Conservation (phyloP, 2,329 filamentous ascomycete genomes). For the Zasmidium cellare region DNA sequence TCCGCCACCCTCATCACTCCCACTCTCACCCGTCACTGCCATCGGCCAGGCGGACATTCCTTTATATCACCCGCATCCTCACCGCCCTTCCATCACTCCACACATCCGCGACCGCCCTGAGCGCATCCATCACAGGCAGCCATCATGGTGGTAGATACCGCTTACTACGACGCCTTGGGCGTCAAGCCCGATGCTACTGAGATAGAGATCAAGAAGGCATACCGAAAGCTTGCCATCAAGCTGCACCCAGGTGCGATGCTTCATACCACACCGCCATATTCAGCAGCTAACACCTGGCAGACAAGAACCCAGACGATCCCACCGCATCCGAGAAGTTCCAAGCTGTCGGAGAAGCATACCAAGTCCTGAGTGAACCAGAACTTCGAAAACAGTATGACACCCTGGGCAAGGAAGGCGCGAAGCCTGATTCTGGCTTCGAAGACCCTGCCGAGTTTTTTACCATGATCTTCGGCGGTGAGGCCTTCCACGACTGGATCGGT, state of each 20-base stretch:
- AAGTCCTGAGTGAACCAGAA: slow-evolving; percentile 83
- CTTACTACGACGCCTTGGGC: slow-evolving; percentile 84
- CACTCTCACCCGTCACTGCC: background rate
- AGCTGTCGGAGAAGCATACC: slow-evolving; percentile 70
- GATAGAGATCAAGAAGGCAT: slow-evolving; percentile 97
- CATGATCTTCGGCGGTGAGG: slow-evolving; percentile 96
- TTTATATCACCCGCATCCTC: background rate
- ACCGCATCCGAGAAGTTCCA: slow-evolving; percentile 94
- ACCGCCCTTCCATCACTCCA: background rate
- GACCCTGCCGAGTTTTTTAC: slow-evolving; percentile 97
- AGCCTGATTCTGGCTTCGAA: slow-evolving; percentile 86
- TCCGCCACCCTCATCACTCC: background rate
- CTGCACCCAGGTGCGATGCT: slow-evolving; percentile 67
- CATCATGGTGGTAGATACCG: slow-evolving; percentile 87
- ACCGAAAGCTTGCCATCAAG: slow-evolving; percentile 86
- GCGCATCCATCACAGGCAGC: background rate
- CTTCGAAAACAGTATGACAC: slow-evolving; percentile 93
- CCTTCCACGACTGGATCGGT: slow-evolving; percentile 93
- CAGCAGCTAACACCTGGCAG: slow-evolving; percentile 45
- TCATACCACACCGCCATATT: background rate
- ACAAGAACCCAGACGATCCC: slow-evolving; percentile 97
- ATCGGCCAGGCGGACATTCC: background rate
- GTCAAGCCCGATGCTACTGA: slow-evolving; percentile 79
- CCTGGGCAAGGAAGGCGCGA: slow-evolving; percentile 91
- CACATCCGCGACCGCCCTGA: background rate